Evolutionary conservation across 2,329 filamentous ascomycete species (phyloP).

Genomic region (Lecanoromycetidae sp.): DNA sequence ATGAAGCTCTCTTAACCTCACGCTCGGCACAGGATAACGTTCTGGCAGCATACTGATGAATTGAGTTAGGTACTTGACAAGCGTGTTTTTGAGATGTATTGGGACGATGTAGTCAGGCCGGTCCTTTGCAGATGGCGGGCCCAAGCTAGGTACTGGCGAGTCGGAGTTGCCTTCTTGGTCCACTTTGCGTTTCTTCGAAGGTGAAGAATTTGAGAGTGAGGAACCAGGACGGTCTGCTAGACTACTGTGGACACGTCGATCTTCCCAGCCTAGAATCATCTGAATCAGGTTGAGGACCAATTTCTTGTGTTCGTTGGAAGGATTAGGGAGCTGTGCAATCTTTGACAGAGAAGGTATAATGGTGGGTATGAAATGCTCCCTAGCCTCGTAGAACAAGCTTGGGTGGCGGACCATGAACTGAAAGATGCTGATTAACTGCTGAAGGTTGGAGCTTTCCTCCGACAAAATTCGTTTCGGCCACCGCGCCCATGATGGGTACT

Average conservation of each 20-base stretch:
- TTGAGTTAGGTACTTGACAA: constrained; percentile 89
- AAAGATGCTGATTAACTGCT: constrained; percentile 95
- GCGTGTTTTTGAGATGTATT: constrained; percentile 55
- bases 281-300: constrained; percentile 82
- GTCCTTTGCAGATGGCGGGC: constrained; percentile 34
- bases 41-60: constrained; percentile 88
- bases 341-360: constrained; percentile 85
- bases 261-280: constrained; percentile 86
- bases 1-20: constrained; percentile 48
- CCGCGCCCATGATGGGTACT: constrained; percentile 73
- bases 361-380: constrained; percentile 78
- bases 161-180: constrained; percentile 49
- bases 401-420: constrained; percentile 90
- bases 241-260: constrained; percentile 57
- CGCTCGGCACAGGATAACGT: constrained; percentile 64
- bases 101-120: constrained; percentile 58
- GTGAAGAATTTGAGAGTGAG: constrained; percentile 51
- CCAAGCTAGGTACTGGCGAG: constrained; percentile 40
- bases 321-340: constrained; percentile 68
- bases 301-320: constrained; percentile 84
- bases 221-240: constrained; percentile 29
- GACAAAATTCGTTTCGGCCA: constrained; percentile 81
- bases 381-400: constrained; percentile 84
- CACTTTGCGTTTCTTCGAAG: constrained; percentile 62
- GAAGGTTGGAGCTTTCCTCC: constrained; percentile 87